Percentiles rank a stretch among this genome's conserved stretches.
Evolutionary conservation across 1,284 basidiomycete species (phyloP).

Genomic region (Cystobasidium pallidum): DNA sequence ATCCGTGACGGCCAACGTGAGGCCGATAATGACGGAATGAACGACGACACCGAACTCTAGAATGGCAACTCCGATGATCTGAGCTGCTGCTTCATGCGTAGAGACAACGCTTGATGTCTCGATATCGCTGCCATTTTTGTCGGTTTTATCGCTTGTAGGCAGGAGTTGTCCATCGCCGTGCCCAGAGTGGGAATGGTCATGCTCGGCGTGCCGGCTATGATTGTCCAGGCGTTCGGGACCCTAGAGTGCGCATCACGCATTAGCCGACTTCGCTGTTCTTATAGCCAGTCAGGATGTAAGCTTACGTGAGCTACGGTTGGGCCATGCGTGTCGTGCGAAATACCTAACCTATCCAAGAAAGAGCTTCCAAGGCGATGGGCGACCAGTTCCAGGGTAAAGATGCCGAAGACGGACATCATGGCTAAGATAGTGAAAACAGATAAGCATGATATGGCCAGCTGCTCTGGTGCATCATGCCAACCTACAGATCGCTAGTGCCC

Average conservation of each 20-base stretch:
- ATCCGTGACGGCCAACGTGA: conserved; percentile 84
- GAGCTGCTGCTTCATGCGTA: conserved; percentile 64
- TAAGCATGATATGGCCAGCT: conserved; percentile 61
- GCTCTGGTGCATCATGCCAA: neutral
- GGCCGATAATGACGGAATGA: conserved; percentile 74
- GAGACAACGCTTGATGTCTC: conserved; percentile 14
- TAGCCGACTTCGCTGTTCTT: neutral
- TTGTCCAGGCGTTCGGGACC: conserved; percentile 35
- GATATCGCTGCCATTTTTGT: conserved; percentile 20
- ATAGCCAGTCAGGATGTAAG: neutral
- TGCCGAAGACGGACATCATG: conserved; percentile 74
- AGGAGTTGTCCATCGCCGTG: conserved; percentile 31
- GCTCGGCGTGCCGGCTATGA: conserved; percentile 23
- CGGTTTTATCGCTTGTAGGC: conserved; percentile 21
- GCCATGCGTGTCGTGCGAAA: conserved; percentile 50
- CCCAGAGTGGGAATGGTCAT: conserved; percentile 22
- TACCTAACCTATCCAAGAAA: conserved; percentile 49
- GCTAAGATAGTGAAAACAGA: conserved; percentile 62
- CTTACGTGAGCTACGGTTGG: conserved; percentile 43
- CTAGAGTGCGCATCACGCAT: neutral
- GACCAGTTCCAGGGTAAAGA: conserved; percentile 81
- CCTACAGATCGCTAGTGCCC: conserved; percentile 53
- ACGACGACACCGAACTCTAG: conserved; percentile 75
- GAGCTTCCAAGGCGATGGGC: conserved; percentile 59
- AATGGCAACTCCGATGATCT: conserved; percentile 82